Evolutionary conservation across 371 early-diverging fungal species (phyloP), one percentile per base, ranked within the genome.

Genomic region (Mortierella sp.): DNA sequence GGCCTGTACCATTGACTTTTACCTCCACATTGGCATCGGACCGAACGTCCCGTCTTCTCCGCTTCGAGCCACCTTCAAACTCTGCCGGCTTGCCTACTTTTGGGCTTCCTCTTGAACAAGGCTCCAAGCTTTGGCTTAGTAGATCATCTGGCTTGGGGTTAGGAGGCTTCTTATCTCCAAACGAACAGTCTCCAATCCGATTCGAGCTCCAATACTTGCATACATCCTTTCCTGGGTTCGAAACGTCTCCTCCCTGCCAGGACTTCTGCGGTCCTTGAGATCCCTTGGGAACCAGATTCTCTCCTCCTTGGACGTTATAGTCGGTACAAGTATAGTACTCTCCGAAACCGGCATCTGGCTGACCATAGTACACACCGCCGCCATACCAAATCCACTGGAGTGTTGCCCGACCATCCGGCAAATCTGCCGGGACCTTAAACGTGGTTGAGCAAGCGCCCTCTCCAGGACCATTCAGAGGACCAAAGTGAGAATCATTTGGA

Each of bases 331-430:
- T 70, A 44, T 84, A 85, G 57, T 84, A 87, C 53, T 86, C 86
- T 25, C 86, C 86, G 50, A 86, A 86, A 19, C 84, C 83, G 1
- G 82, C 78, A 28, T 83, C 78, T 1, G 56, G 46, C 43, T 88
- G 71, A 3, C 79, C 86, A 60, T 84, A 82, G 60, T 80, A 82
- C 29, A 85, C 78, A 10, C 86, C 89, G 16, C 85, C 88, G 24
- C 88, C 88, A 54, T 80, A 87, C 87, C 87, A 86, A 21, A 84
- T 72, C 87, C 87, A 86, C 53, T 88, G 89, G 13, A 89, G 67
- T 2, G 89, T 88, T 19, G 63, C 80, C 9, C 70, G 74, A 48
- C 83, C 85, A 57, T 89, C 86, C 22, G 80, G 79, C 12, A 88
- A 64, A 62, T 82, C 73, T 21, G 62, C 50, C 6, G 89, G 89